phyloP scores from a whole-genome alignment of 805 yeast species.

The Lipomyces lipofer region DNA sequence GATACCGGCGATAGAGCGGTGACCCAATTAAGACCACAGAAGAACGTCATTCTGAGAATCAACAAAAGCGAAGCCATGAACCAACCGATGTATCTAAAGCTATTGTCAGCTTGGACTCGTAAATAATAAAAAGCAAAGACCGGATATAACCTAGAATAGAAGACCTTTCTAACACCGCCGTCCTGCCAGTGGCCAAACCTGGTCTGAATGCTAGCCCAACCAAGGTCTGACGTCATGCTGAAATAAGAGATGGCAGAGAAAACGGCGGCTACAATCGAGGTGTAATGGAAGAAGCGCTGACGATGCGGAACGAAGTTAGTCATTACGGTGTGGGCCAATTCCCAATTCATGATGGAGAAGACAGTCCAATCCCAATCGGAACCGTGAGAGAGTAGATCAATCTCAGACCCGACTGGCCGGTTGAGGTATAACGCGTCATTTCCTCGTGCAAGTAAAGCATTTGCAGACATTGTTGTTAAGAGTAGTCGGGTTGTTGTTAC shows the following conservation, averaged over 20 bases:
- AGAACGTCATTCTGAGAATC: conserved; percentile 41
- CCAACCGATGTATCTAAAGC: conserved; percentile 57
- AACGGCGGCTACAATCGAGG: conserved; percentile 46
- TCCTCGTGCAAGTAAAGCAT: conserved; percentile 1
- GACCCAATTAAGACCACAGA: conserved; percentile 39
- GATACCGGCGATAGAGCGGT: conserved; percentile 41
- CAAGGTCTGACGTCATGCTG: conserved; percentile 59
- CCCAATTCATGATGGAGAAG: conserved; percentile 49
- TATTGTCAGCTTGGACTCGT: too few species aligned
- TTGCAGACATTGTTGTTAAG: conserved; percentile 6
- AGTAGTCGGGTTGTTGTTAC: not conserved
- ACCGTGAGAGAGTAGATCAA: conserved; percentile 57
- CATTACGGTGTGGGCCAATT: conserved; percentile 38
- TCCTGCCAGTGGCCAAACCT: conserved; percentile 53
- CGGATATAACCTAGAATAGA: conserved; percentile 56
- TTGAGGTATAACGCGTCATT: conserved; percentile 42
- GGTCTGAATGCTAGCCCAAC: conserved; percentile 50
- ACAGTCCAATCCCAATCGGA: conserved; percentile 71
- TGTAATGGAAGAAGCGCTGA: conserved; percentile 43
- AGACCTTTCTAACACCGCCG: conserved; percentile 50
- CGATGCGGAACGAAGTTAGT: conserved; percentile 36
- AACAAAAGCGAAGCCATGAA: conserved; percentile 55
- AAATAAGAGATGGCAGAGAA: conserved; percentile 52
- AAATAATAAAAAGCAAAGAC: too few species aligned
- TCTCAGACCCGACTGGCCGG: conserved; percentile 46